Base-by-base conservation (phyloP, 306 rosid species). In the Benincasa hispida region DNA sequence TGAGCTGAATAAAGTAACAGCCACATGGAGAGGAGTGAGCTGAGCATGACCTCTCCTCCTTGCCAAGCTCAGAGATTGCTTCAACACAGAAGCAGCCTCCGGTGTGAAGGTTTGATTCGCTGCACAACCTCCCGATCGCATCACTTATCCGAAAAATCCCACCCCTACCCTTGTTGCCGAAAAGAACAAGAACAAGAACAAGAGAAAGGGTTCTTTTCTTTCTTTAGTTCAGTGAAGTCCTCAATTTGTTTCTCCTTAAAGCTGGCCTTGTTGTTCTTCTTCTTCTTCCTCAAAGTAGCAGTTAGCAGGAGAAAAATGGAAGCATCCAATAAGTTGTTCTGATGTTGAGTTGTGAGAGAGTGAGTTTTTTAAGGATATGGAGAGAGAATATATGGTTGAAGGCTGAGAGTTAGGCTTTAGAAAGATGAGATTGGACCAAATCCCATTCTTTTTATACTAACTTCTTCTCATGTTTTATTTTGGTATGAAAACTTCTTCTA, bases 61-160 rank as follows among this genome's bases (percentile, higher is more conserved):
- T 22, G 98, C 96, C 75, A 92, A 81, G 82, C 83, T 82, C 61
- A 92, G 96, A 79, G 98, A 90, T 62, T 89, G 98, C 90, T 90
- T 92, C 85, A 90, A 69, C 18, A 89, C 88, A 30, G 98, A 86
- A 80, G 98, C 98, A 89, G 98, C 96, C 96, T 92, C 98, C 72
- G 92, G 87, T 79, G 98, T 89, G 89, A 92, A 96, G 92, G 98
- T 90, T 91, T 92, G 98, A 87, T 89, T 93, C 67, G 87, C 88
- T 57, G 88, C 89, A 83, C 96, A 84, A 76, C 69, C 92, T 85
- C 92, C 94, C 85, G 98, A 86, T 84, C 96, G 98, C 98, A 92
- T 92, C 84, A 89, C 98, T 88, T 83, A 87, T 25, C 54, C 28
- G 67, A 78, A 85, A 76, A 85, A 76, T 81, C 91, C 88, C 58